Percentiles rank a stretch among this genome's conserved stretches.
These are phyloP conservation scores for Xylaria arbuscula DNA, from an alignment of 2,329 filamentous ascomycete species.

Conservation along the genomic window DNA sequence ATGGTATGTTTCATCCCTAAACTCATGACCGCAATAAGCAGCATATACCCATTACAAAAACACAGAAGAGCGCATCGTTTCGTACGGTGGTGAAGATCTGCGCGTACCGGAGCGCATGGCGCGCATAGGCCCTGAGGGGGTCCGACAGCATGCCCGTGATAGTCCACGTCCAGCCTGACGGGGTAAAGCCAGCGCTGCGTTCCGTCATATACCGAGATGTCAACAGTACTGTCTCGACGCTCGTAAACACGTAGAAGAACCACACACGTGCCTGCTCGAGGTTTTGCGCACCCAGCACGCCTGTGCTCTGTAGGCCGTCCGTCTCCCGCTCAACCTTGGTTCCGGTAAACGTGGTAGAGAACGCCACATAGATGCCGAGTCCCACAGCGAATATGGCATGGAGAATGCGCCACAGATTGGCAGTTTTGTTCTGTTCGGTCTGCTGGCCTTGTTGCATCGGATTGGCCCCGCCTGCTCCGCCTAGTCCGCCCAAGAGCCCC, in stretches of 20 bases:
- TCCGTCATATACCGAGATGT: conserved; percentile 78
- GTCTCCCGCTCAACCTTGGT: conserved; percentile 68
- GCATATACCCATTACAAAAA: conserved; percentile 77
- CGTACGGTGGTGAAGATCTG: conserved; percentile 78
- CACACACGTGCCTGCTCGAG: conserved; percentile 57
- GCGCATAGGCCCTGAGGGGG: conserved; percentile 70
- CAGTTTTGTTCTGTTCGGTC: conserved; percentile 52
- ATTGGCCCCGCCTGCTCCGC: conserved; percentile 53
- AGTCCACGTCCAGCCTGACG: conserved; percentile 71
- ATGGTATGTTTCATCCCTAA: not conserved
- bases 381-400: conserved; percentile 78
- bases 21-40: conserved; percentile 56
- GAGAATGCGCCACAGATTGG: conserved; percentile 75
- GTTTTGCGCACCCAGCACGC: conserved; percentile 43
- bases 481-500: conserved; percentile 49
- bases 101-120: conserved; percentile 71
- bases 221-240: conserved; percentile 78
- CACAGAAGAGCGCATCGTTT: conserved; percentile 77
- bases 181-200: conserved; percentile 59
- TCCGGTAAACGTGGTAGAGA: conserved; percentile 76
- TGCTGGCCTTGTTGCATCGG: conserved; percentile 42
- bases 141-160: conserved; percentile 73
- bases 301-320: conserved; percentile 52
- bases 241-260: conserved; percentile 85
- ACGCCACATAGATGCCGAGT: conserved; percentile 76